Percentiles rank a stretch among this genome's conserved stretches.
Conservation (phyloP, 768 basidiomycete species). For the Hygrocybe punicea region DNA sequence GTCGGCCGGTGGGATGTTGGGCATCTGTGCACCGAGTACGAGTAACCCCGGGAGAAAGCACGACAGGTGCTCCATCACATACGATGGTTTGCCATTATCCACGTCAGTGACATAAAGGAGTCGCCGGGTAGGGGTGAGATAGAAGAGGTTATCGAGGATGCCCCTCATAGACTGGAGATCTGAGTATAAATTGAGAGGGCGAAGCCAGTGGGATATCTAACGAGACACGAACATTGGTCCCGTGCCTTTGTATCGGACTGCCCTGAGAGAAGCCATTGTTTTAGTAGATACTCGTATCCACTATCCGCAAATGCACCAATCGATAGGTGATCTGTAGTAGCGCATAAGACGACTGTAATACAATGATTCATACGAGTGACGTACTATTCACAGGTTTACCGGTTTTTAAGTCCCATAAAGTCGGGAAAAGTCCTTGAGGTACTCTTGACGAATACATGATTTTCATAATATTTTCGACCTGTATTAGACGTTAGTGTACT, state of each 20-base stretch:
- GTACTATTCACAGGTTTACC: slow-evolving; percentile 27
- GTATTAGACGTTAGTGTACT: not conserved
- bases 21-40: slow-evolving; percentile 55
- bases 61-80: slow-evolving; percentile 61
- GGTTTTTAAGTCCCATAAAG: slow-evolving; percentile 28
- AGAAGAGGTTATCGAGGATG: slow-evolving; percentile 57
- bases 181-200: slow-evolving; percentile 16
- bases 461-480: slow-evolving; percentile 41
- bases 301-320: slow-evolving; percentile 61
- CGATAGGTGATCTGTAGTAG: slow-evolving; percentile 40
- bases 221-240: slow-evolving; percentile 48
- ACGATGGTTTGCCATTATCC: slow-evolving; percentile 31
- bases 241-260: slow-evolving; percentile 42
- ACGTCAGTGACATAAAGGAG: slow-evolving; percentile 65
- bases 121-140: slow-evolving; percentile 51
- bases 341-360: not conserved
- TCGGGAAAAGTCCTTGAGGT: slow-evolving; percentile 35
- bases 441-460: slow-evolving; percentile 32
- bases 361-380: slow-evolving; percentile 3
- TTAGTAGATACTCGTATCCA: slow-evolving; percentile 66
- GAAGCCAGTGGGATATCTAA: not conserved
- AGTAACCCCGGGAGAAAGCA: slow-evolving; percentile 69
- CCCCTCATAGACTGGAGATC: slow-evolving; percentile 51
- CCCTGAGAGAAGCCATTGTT: slow-evolving; percentile 56
- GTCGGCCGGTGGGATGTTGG: slow-evolving; percentile 37